Percentiles rank a stretch among this genome's conserved stretches.
Conservation (phyloP, 768 basidiomycete genomes). For the Amanita rimosa region DNA sequence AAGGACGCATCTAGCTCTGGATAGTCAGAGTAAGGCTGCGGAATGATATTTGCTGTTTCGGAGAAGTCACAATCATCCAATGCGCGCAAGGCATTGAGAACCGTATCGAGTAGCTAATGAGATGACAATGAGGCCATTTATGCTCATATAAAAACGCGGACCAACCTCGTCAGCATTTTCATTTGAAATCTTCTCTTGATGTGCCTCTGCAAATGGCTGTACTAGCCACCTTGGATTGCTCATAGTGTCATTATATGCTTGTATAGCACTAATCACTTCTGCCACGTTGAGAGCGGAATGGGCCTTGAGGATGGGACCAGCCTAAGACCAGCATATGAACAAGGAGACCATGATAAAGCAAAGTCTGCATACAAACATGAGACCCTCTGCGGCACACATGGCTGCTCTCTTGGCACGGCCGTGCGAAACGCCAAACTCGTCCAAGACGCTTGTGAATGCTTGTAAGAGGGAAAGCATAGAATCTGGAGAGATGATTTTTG, state of each 20-base stretch:
- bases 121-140: constrained; percentile 2
- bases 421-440: constrained; percentile 82
- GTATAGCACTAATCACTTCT: constrained; percentile 64
- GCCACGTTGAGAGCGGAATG: constrained; percentile 45
- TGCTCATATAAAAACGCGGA: not conserved
- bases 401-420: constrained; percentile 77
- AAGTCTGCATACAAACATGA: constrained; percentile 47
- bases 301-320: constrained; percentile 55
- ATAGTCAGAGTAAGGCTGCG: constrained; percentile 52
- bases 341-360: not conserved
- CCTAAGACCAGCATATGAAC: constrained; percentile 27
- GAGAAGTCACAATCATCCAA: constrained; percentile 54
- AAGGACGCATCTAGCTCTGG: constrained; percentile 26
- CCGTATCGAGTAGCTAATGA: constrained; percentile 61
- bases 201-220: constrained; percentile 47
- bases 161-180: constrained; percentile 56
- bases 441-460: constrained; percentile 77
- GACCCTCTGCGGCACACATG: constrained; percentile 70
- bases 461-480: constrained; percentile 77
- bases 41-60: constrained; percentile 43
- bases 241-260: constrained; percentile 55
- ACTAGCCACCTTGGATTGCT: constrained; percentile 49
- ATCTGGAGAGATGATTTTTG: constrained; percentile 60
- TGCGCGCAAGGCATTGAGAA: constrained; percentile 48
- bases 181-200: constrained; percentile 26